phyloP scores from a whole-genome alignment of 495 filamentous ascomycete species.

The Haplographium delicatum region DNA sequence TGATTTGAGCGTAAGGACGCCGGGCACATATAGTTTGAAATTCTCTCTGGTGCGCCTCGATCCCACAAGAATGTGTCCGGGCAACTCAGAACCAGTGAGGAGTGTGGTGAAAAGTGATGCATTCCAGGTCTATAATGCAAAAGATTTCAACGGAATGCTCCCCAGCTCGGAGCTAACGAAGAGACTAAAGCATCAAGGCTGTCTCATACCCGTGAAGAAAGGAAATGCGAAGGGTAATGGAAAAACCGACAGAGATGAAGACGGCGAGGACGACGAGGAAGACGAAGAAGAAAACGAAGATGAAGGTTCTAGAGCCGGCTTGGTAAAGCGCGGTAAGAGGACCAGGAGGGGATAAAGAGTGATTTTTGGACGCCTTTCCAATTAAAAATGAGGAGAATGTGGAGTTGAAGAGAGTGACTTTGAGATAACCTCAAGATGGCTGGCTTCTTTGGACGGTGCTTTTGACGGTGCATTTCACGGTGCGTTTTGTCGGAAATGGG shows the following conservation, averaged over 20 bases:
- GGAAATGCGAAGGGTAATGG: constrained; percentile 59
- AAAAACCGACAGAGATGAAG: constrained; percentile 43
- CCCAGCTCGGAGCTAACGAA: constrained; percentile 65
- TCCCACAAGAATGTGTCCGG: constrained; percentile 32
- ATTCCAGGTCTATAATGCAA: constrained; percentile 90
- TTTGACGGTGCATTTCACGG: no score
- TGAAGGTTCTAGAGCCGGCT: neutral
- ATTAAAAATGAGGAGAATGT: no score
- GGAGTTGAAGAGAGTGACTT: no score
- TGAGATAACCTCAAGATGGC: no score
- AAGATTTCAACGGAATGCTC: constrained; percentile 93
- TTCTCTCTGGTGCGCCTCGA: constrained; percentile 85
- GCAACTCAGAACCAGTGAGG: constrained; percentile 50
- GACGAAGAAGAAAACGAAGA: constrained; percentile 7
- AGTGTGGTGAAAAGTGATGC: constrained; percentile 66
- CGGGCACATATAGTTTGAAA: constrained; percentile 73
- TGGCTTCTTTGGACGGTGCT: no score
- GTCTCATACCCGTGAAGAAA: constrained; percentile 75
- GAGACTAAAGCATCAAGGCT: constrained; percentile 66
- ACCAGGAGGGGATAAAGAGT: neutral
- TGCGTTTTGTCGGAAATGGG: no score
- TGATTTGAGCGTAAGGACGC: constrained; percentile 85
- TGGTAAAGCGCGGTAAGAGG: constrained; percentile 2
- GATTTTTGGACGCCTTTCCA: neutral
- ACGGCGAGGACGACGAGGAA: constrained; percentile 32